These are phyloP conservation scores for Eucalyptus camaldulensis DNA, from an alignment of 345 rosid genomes.

Conservation along the genomic window DNA sequence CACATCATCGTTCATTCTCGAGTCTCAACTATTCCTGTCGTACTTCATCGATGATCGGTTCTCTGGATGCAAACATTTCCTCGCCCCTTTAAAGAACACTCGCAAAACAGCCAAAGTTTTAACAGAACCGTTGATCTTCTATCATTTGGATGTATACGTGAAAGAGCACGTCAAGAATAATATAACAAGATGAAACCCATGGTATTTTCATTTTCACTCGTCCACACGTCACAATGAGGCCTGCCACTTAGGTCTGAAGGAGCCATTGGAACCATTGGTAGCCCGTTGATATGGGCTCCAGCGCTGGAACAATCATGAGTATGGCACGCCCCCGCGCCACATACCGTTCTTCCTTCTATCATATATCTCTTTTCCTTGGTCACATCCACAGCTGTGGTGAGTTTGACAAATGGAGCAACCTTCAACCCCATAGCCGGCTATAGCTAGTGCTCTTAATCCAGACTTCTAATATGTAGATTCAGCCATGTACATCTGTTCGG, in stretches of 20 bases:
- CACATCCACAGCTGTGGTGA: conserved; percentile 60
- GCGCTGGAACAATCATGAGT: conserved; percentile 71
- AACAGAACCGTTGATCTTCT: not conserved
- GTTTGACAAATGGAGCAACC: conserved; percentile 70
- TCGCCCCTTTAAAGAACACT: not conserved
- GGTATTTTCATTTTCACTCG: conserved; percentile 56
- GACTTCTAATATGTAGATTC: conserved; percentile 78
- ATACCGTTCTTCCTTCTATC: conserved; percentile 91
- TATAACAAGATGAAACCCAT: not conserved
- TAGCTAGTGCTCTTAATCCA: conserved; percentile 85
- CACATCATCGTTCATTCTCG: not conserved
- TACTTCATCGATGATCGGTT: not conserved
- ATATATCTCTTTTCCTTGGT: conserved; percentile 53
- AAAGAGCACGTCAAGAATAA: not conserved
- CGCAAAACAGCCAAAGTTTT: not conserved
- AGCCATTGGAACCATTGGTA: conserved; percentile 71
- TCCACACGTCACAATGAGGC: conserved; percentile 57
- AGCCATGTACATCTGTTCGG: conserved; percentile 61
- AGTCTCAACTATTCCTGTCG: not conserved
- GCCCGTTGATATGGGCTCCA: conserved; percentile 53
- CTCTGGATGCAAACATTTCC: not conserved
- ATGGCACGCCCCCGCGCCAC: conserved; percentile 57
- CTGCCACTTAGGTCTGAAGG: conserved; percentile 61
- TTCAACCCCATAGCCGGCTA: conserved; percentile 92
- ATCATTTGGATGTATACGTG: not conserved